A percentile compares a stretch with the other conserved stretches of the same genome.
Conservation (phyloP, 192 early-diverging fungal genomes). For the Helicostylum pulchrum region DNA sequence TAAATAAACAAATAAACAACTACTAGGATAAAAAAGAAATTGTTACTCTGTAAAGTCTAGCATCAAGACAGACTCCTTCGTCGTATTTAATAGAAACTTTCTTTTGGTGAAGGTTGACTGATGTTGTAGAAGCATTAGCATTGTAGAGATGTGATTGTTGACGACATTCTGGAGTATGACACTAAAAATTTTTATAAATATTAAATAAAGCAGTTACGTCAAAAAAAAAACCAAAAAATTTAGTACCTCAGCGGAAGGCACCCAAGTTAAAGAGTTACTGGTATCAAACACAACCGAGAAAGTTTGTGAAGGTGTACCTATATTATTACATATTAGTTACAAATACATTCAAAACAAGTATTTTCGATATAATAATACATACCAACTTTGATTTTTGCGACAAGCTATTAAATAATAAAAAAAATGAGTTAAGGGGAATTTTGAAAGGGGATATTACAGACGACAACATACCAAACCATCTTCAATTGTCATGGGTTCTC, state of each 20-base stretch:
- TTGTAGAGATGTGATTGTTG: conserved; percentile 13
- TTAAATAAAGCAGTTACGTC: neutral
- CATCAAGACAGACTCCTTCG: conserved; percentile 28
- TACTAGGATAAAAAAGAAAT: neutral
- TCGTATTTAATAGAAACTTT: conserved; percentile 22
- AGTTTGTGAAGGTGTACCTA: conserved; percentile 31
- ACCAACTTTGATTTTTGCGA: conserved; percentile 28
- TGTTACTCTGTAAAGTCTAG: conserved; percentile 24
- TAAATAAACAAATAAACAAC: neutral
- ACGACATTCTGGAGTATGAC: conserved; percentile 15
- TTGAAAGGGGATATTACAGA: neutral
- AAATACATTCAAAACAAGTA: neutral
- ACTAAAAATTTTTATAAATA: conserved; percentile 22
- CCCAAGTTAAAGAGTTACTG: conserved; percentile 30
- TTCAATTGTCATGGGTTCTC: conserved; percentile 24
- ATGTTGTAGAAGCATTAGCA: conserved; percentile 16
- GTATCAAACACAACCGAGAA: conserved; percentile 33
- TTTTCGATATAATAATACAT: conserved; percentile 10
- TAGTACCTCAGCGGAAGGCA: conserved; percentile 24
- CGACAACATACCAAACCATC: conserved; percentile 28
- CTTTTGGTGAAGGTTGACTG: conserved; percentile 20
- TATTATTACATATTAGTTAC: neutral
- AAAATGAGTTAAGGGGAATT: conserved; percentile 10
- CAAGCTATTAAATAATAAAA: conserved; percentile 10
- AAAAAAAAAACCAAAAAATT: neutral